phyloP scores from a whole-genome alignment of 352 stramenopile species.

The Globisporangium rhizosaccharum region DNA sequence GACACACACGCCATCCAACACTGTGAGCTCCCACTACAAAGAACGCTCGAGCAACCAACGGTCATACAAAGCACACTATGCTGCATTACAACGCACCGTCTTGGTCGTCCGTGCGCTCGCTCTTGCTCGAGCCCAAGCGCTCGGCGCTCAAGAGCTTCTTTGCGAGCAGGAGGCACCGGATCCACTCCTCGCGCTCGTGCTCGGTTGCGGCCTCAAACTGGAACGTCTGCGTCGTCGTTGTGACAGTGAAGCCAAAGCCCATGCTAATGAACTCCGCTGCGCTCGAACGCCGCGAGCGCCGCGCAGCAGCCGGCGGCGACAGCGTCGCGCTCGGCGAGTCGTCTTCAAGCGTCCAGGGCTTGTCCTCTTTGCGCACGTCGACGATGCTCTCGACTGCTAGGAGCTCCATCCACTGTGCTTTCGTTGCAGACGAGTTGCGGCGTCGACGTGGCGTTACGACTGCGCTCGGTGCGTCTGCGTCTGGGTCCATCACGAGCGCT shows the following conservation, averaged over 20 bases:
- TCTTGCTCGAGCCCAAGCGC: background rate
- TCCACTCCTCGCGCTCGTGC: conserved; percentile 37
- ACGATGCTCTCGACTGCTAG: conserved; percentile 29
- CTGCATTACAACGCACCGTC: conserved; percentile 13
- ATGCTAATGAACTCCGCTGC: conserved; percentile 16
- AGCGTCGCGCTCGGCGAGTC: conserved; percentile 6
- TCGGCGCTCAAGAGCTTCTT: conserved; percentile 25
- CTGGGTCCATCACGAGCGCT: conserved; percentile 45
- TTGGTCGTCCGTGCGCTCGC: conserved; percentile 7
- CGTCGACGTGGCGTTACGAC: conserved; percentile 35
- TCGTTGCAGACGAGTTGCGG: conserved; percentile 32
- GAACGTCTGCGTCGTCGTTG: conserved; percentile 28
- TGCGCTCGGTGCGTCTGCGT: conserved; percentile 22
- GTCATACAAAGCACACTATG: background rate
- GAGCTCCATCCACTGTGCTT: conserved; percentile 42
- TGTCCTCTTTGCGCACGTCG: conserved; percentile 26
- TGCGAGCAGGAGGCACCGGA: conserved; percentile 34
- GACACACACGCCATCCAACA: background rate
- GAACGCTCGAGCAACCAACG: background rate
- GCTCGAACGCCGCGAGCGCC: conserved; percentile 15
- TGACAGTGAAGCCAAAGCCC: conserved; percentile 30
- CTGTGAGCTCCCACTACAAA: background rate
- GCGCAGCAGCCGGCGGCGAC: conserved; percentile 9
- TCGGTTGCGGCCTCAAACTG: conserved; percentile 30
- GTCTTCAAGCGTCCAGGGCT: conserved; percentile 15